A percentile compares a stretch with the other conserved stretches of the same genome.
These are phyloP conservation scores for Bryoerythrophyllum caledonicum DNA, from an alignment of 225 moss, liverwort and hornwort genomes.

Conservation along the genomic window DNA sequence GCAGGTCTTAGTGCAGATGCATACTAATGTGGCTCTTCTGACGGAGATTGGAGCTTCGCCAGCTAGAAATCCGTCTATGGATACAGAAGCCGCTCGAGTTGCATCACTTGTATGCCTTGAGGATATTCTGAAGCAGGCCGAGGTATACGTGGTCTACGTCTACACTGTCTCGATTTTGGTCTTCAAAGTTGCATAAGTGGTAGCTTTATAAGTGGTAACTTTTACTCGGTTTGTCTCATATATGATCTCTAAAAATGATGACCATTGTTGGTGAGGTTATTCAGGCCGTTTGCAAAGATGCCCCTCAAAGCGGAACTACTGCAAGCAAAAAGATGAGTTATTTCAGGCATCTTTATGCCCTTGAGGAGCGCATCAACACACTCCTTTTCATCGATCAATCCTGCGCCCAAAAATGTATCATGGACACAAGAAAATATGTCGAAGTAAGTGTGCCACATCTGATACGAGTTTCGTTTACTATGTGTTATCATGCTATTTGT, in stretches of 20 bases:
- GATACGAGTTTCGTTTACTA: neutral
- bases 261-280: neutral
- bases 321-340: conserved; percentile 47
- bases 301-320: conserved; percentile 49
- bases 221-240: neutral
- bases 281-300: conserved; percentile 61
- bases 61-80: conserved; percentile 67
- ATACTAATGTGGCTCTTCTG: conserved; percentile 64
- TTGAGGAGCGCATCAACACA: conserved; percentile 64
- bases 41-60: conserved; percentile 78
- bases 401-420: conserved; percentile 63
- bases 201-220: neutral
- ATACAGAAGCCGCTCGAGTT: conserved; percentile 75
- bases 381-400: conserved; percentile 77
- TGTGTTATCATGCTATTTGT: neutral
- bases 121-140: conserved; percentile 71
- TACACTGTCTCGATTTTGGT: neutral
- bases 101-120: conserved; percentile 80
- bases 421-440: conserved; percentile 57
- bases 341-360: conserved; percentile 52
- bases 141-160: conserved; percentile 24
- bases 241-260: conserved; percentile 9
- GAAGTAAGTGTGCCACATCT: conserved; percentile 40
- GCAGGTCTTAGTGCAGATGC: conserved; percentile 81
- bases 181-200: neutral